These are phyloP conservation scores for Aspergillus phoenicis DNA, from an alignment of 2,329 filamentous ascomycete genomes.

Conservation along the genomic window DNA sequence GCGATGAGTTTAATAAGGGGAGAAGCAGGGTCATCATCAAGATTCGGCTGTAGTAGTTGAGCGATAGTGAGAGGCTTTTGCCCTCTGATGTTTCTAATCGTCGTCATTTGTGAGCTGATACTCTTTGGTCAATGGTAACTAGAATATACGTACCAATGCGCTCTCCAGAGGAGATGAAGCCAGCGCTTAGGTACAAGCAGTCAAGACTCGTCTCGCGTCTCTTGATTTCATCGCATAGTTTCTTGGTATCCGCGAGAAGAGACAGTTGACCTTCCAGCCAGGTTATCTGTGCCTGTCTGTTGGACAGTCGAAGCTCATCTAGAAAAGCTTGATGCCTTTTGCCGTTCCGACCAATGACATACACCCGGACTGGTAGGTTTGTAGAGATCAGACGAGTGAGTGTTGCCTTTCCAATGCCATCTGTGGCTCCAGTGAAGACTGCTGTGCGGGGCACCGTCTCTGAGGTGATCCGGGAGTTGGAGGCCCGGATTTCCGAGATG, in stretches of 20 bases:
- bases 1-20: background rate
- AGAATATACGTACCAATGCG: conserved; percentile 1
- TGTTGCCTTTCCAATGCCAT: conserved; percentile 6
- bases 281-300: conserved; percentile 1
- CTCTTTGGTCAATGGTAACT: background rate
- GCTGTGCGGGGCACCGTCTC: background rate
- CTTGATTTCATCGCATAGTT: conserved; percentile 1
- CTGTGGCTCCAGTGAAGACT: conserved; percentile 6
- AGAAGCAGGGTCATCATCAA: background rate
- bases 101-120: background rate
- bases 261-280: conserved; percentile 9
- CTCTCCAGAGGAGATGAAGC: conserved; percentile 1
- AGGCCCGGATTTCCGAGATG: background rate
- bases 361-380: background rate
- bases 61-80: background rate
- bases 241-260: conserved; percentile 3
- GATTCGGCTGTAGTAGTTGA: conserved; percentile 2
- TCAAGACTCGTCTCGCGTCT: background rate
- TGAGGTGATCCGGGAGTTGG: background rate
- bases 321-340: background rate
- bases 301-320: background rate
- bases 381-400: background rate
- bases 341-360: conserved; percentile 2
- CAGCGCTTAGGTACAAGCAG: background rate
- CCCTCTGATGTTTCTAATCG: conserved; percentile 1